Base-by-base conservation (phyloP, 805 yeast genomes). In the Monosporozyma aerobia region DNA sequence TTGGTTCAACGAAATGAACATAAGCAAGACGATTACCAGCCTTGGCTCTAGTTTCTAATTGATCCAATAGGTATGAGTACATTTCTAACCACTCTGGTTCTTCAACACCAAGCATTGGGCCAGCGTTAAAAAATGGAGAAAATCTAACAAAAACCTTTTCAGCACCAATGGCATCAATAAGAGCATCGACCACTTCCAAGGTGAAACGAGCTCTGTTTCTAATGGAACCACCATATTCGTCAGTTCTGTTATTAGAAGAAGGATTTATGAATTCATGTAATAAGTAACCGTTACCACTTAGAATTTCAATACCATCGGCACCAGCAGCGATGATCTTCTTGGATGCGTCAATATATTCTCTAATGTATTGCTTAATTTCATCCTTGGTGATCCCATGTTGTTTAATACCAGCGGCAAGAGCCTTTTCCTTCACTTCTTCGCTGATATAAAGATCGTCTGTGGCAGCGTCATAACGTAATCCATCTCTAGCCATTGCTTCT, bases 181-280 rank as follows among this genome's bases (percentile, higher is more conserved):
- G 58, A 2, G 77, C 75, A 57, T 80, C 83, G n/a, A 81, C 69
- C 16, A 80, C 70, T 57, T 77, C 81, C 49, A 74, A 58, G 16
- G 70, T 57, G 51, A 76, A 70, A 54, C 77, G 68, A 14, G 75
- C 71, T 61, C 80, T 71, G 57, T 78, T 73, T 59, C 75, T 79
- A 57, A 77, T 73, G 7, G 74, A 68, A 4, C 82, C 83, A 54
- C 83, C 83, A 56, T 78, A 79, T 57, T 76, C 71, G 62, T 79
- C 83, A 5, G 74, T 73, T 67, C 76, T 65, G 48, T 77, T 65
- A 62, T 75, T 75, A 48, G 73, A 68, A 10, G 67, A 57, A 10
- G 73, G 70, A 45, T 79, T 77, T 57, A 82, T 62, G 59, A 27
- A 27, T 27, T 27, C 29, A 27, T 27, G 29, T 7, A 27, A 27